Conservation (phyloP, 768 basidiomycete genomes). For the Auricularia auricula-judae region DNA sequence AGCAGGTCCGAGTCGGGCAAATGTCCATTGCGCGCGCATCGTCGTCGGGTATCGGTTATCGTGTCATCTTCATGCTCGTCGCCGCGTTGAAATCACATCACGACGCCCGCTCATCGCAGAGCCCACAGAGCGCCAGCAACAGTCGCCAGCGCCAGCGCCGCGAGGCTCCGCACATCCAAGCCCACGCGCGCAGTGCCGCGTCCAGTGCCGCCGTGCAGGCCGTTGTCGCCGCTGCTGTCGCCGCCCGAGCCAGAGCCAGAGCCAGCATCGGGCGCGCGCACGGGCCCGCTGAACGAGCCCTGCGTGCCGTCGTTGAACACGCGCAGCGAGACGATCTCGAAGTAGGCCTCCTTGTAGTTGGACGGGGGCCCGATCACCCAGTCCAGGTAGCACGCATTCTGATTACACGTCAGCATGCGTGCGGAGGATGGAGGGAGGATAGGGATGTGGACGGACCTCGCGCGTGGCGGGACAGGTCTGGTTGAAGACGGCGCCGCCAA, state of each 20-base stretch:
- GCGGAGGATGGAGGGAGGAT: not conserved
- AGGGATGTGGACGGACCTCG: not conserved
- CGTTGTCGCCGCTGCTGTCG: not conserved
- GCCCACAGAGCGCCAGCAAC: too few relatives aligned
- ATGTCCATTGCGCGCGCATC: too few relatives aligned
- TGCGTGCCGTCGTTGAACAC: conserved; percentile 23
- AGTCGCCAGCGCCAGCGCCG: too few relatives aligned
- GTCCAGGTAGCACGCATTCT: conserved; percentile 50
- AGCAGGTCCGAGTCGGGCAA: too few relatives aligned
- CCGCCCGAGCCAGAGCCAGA: not conserved
- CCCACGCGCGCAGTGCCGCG: not conserved
- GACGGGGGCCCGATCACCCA: conserved; percentile 54
- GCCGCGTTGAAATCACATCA: too few relatives aligned
- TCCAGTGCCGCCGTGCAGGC: not conserved
- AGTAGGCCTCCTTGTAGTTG: conserved; percentile 56
- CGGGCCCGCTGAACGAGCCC: not conserved
- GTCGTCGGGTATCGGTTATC: too few relatives aligned
- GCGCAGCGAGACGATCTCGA: conserved; percentile 54
- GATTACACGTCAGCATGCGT: not conserved
- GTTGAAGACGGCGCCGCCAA: conserved; percentile 5
- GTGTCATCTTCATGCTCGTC: too few relatives aligned
- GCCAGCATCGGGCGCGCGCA: not conserved
- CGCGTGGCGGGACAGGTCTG: conserved; percentile 3
- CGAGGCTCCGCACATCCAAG: too few relatives aligned
- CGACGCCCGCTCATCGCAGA: too few relatives aligned